Evolutionary conservation across 257 asterid genomes (phyloP).

Genomic region (Solanum okadae): DNA sequence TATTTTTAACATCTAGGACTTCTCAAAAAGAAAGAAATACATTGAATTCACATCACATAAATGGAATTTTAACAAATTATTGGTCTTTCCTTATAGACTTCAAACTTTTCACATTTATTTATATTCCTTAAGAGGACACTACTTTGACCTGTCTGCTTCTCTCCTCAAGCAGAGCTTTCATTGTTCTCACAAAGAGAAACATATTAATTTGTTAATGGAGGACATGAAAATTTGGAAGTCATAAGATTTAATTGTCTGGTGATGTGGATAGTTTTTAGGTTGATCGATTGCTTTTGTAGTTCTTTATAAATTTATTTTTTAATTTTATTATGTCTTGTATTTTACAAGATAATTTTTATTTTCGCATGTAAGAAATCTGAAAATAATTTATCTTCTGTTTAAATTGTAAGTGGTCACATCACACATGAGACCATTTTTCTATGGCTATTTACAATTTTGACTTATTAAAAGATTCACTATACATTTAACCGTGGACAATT

Average conservation of each 20-base stretch:
- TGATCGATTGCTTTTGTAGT: too few relatives aligned
- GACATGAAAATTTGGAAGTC: not conserved
- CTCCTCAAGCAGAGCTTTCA: not conserved
- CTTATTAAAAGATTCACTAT: not conserved
- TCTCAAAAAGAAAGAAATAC: not conserved
- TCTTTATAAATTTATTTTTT: not conserved
- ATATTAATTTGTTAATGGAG: not conserved
- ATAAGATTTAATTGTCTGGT: not conserved
- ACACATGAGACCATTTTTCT: too few relatives aligned
- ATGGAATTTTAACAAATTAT: not conserved
- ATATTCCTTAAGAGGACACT: not conserved
- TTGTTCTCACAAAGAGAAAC: conserved; percentile 14
- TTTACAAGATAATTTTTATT: not conserved
- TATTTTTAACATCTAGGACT: not conserved
- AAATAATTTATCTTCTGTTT: too few relatives aligned
- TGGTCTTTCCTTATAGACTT: not conserved
- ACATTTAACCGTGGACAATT: not conserved
- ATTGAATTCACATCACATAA: not conserved
- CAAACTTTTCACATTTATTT: not conserved
- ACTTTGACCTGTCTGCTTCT: conserved; percentile 7
- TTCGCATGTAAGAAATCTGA: not conserved
- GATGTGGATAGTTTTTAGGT: not conserved
- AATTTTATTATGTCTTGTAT: not conserved
- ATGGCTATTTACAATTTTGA: too few relatives aligned
- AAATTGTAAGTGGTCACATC: too few relatives aligned